Percentiles rank a stretch among this genome's conserved stretches.
phyloP scores from a whole-genome alignment of 1,284 basidiomycete genomes.

The Sporisorium graminicola region DNA sequence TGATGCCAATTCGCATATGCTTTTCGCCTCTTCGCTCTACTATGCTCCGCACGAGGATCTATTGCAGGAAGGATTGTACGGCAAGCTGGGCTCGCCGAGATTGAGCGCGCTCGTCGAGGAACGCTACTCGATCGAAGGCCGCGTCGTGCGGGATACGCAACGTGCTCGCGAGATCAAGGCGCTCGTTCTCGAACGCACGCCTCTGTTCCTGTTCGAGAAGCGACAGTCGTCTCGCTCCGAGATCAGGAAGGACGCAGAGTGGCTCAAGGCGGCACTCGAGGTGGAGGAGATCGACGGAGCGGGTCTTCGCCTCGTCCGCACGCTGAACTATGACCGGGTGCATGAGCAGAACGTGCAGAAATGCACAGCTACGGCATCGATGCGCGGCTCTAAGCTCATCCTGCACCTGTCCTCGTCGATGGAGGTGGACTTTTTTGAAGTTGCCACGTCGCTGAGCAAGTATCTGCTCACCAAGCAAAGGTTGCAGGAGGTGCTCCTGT shows the following conservation, averaged over 20 bases:
- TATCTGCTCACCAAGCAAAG: slow-evolving; percentile 63
- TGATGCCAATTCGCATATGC: slow-evolving; percentile 68
- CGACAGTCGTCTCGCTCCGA: slow-evolving; percentile 76
- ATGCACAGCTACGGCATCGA: slow-evolving; percentile 61
- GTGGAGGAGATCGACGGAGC: slow-evolving; percentile 65
- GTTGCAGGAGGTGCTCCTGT: slow-evolving; percentile 74
- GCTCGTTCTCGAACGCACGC: slow-evolving; percentile 85
- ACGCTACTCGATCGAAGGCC: slow-evolving; percentile 76
- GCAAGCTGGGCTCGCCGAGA: slow-evolving; percentile 74
- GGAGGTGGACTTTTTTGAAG: slow-evolving; percentile 88
- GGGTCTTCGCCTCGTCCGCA: slow-evolving; percentile 62
- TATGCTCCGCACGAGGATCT: slow-evolving; percentile 91
- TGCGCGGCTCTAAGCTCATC: slow-evolving; percentile 75
- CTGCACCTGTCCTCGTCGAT: slow-evolving; percentile 81
- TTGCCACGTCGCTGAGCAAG: slow-evolving; percentile 64
- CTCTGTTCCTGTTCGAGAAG: slow-evolving; percentile 91
- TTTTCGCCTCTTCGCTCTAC: slow-evolving; percentile 72
- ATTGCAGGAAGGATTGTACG: slow-evolving; percentile 74
- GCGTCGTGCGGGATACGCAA: slow-evolving; percentile 62
- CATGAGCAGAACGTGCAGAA: slow-evolving; percentile 60
- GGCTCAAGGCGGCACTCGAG: slow-evolving; percentile 79
- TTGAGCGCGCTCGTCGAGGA: slow-evolving; percentile 82
- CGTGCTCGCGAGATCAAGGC: slow-evolving; percentile 57
- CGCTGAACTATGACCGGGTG: slow-evolving; percentile 52
- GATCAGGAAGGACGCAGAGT: slow-evolving; percentile 77